These are phyloP conservation scores for Coniferiporia weirii DNA, from an alignment of 1,284 basidiomycete species.

Conservation along the genomic window DNA sequence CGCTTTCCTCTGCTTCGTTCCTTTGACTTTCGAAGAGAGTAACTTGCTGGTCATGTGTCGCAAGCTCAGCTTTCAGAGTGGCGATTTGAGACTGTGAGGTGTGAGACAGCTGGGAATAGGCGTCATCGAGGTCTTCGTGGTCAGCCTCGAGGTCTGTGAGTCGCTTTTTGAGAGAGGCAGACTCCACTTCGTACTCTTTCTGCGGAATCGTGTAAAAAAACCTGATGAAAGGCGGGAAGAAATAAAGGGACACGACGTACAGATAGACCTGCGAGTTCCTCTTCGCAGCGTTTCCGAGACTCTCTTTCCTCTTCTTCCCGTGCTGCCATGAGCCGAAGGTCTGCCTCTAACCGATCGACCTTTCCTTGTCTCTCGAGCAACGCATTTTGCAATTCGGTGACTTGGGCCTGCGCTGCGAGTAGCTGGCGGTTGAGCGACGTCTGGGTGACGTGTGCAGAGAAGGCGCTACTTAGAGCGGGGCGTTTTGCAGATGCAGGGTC, in stretches of 20 bases:
- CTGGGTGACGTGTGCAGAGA: slow-evolving; percentile 8
- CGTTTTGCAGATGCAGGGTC: slow-evolving; percentile 9
- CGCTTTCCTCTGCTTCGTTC: slow-evolving; percentile 4
- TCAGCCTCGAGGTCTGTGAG: slow-evolving; percentile 11
- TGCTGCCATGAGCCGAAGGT: slow-evolving; percentile 12
- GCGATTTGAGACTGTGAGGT: slow-evolving; percentile 1
- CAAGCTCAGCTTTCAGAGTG: not conserved
- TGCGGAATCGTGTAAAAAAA: not conserved
- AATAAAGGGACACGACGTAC: slow-evolving; percentile 4
- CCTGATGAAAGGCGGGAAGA: not conserved
- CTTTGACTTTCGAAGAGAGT: slow-evolving; percentile 3
- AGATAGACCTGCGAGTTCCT: slow-evolving; percentile 4
- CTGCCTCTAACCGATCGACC: slow-evolving; percentile 13
- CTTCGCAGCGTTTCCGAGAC: not conserved
- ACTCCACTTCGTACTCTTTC: slow-evolving; percentile 3
- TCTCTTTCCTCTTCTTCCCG: slow-evolving; percentile 15
- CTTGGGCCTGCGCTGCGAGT: slow-evolving; percentile 7
- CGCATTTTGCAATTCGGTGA: slow-evolving; percentile 12
- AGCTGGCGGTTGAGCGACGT: slow-evolving; percentile 15
- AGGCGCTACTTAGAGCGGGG: slow-evolving; percentile 14
- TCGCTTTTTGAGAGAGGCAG: slow-evolving; percentile 2
- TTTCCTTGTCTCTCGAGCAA: slow-evolving; percentile 8
- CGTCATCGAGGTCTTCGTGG: slow-evolving; percentile 16
- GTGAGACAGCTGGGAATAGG: slow-evolving; percentile 7
- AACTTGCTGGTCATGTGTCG: slow-evolving; percentile 3